These are phyloP conservation scores for Pachyrhizus erosus DNA, from an alignment of 306 rosid species.

Conservation along the genomic window DNA sequence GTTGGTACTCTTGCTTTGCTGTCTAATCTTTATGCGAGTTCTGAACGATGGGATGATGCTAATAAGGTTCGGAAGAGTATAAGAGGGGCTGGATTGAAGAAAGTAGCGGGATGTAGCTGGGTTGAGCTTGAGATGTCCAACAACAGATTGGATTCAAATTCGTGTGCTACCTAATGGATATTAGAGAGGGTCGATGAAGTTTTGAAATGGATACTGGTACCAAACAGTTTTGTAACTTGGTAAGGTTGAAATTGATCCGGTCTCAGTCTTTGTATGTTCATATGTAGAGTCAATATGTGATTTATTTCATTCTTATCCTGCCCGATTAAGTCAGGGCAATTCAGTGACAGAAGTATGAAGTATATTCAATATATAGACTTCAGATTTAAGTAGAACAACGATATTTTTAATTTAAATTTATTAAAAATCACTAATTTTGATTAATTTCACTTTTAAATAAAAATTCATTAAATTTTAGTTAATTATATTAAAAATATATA, in stretches of 20 bases:
- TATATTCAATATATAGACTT: background rate
- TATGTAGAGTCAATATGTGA: conserved; percentile 5
- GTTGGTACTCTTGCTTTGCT: conserved; percentile 71
- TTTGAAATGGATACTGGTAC: background rate
- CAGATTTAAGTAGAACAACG: conserved; percentile 12
- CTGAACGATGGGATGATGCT: conserved; percentile 77
- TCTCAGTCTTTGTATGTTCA: conserved; percentile 7
- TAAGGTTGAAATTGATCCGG: conserved; percentile 64
- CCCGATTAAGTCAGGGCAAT: conserved; percentile 53
- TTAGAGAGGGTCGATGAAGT: conserved; percentile 15
- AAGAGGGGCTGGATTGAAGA: conserved; percentile 67
- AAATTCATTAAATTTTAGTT: too few relatives aligned
- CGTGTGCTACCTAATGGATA: conserved; percentile 21
- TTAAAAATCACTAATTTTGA: too few relatives aligned
- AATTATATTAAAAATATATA: too few relatives aligned
- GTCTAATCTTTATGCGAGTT: conserved; percentile 68
- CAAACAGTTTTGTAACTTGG: background rate
- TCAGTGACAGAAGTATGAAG: background rate
- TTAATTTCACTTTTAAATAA: too few relatives aligned
- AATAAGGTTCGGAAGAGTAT: conserved; percentile 58
- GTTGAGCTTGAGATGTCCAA: conserved; percentile 52
- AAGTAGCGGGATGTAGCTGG: conserved; percentile 67
- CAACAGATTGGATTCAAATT: conserved; percentile 19
- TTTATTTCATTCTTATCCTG: conserved; percentile 16
- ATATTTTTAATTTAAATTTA: too few relatives aligned